phyloP scores from a whole-genome alignment of 2,329 filamentous ascomycete genomes.

The Fusarium sp. region DNA sequence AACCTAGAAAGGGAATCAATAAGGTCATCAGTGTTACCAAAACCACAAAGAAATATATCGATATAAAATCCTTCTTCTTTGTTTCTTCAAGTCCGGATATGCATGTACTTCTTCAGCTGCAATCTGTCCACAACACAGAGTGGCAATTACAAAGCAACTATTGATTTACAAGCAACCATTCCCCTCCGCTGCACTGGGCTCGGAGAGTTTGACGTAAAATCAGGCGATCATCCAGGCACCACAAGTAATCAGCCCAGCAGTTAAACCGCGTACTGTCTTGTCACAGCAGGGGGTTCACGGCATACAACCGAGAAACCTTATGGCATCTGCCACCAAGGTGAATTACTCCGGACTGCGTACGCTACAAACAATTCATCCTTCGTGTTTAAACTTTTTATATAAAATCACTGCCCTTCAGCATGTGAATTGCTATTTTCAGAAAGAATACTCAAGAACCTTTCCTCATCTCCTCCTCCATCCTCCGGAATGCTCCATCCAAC shows the following conservation, averaged over 20 bases:
- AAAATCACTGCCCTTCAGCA: not conserved
- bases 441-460: not conserved
- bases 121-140: conserved; percentile 34
- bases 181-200: not conserved
- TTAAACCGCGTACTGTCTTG: not conserved
- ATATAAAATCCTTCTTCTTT: not conserved
- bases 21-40: not conserved
- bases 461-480: not conserved
- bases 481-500: conserved; percentile 17
- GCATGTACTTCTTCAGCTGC: conserved; percentile 2
- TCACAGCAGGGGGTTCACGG: not conserved
- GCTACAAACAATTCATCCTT: not conserved
- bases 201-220: conserved; percentile 19
- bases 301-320: not conserved
- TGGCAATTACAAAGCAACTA: conserved; percentile 20
- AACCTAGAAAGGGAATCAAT: not conserved
- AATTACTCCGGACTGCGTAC: too few relatives aligned
- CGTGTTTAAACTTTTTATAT: conserved; percentile 1
- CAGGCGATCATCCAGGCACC: conserved; percentile 10
- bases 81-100: not conserved
- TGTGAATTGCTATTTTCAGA: not conserved
- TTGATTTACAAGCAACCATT: conserved; percentile 31
- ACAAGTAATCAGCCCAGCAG: not conserved
- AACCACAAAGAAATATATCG: not conserved
- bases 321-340: not conserved